Percentiles rank a stretch among this genome's conserved stretches.
Conservation (phyloP, 768 basidiomycete species). For the Asterophora lycoperdoides region DNA sequence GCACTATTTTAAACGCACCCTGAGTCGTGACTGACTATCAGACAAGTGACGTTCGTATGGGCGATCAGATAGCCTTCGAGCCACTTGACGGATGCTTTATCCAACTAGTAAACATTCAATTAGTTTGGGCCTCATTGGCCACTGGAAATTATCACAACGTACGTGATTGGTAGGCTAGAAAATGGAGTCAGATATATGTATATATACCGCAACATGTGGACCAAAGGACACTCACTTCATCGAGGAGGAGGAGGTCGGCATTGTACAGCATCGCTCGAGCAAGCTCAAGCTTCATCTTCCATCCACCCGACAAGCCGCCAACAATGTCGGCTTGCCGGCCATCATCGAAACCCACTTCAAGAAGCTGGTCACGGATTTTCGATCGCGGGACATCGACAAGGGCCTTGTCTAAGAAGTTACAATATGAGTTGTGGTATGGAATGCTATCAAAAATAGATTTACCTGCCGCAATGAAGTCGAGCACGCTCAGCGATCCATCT, state of each 20-base stretch:
- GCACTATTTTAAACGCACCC: conserved; percentile 48
- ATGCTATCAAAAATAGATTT: conserved; percentile 18
- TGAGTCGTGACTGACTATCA: conserved; percentile 96
- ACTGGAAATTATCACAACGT: conserved; percentile 29
- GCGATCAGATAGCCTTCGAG: conserved; percentile 82
- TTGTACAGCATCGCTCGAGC: conserved; percentile 97
- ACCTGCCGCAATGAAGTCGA: conserved; percentile 91
- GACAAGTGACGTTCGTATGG: conserved; percentile 80
- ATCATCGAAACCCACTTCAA: conserved; percentile 90
- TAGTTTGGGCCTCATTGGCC: not conserved
- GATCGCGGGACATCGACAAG: conserved; percentile 57
- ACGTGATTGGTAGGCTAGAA: conserved; percentile 86
- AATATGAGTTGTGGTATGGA: conserved; percentile 1
- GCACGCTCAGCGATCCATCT: conserved; percentile 73
- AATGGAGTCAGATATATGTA: conserved; percentile 2
- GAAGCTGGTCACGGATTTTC: conserved; percentile 74
- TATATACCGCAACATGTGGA: not conserved
- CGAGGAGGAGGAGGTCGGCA: conserved; percentile 78
- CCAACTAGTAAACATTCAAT: conserved; percentile 45
- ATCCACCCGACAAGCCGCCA: conserved; percentile 90
- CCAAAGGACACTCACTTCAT: conserved; percentile 53
- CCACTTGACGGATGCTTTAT: conserved; percentile 85
- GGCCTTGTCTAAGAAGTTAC: conserved; percentile 52
- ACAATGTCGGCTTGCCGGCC: conserved; percentile 79
- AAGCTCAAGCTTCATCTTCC: conserved; percentile 99